Evolutionary conservation across 2,329 filamentous ascomycete genomes (phyloP).

Genomic region (Ramularia endophylla): DNA sequence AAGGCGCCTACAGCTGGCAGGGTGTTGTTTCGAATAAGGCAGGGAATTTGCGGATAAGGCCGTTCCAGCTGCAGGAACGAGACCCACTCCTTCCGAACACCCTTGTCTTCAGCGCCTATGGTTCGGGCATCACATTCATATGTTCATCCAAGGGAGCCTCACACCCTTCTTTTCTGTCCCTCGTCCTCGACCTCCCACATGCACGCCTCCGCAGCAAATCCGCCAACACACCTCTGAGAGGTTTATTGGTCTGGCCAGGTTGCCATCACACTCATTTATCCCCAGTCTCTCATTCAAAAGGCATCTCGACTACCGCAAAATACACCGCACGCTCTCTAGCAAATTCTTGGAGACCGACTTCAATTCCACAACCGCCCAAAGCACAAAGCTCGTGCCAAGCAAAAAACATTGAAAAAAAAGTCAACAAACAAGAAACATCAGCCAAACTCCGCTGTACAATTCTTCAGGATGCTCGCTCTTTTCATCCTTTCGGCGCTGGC

Average conservation of each 20-base stretch:
- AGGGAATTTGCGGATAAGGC: no score
- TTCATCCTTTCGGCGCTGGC: slow-evolving; percentile 20
- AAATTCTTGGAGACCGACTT: slow-evolving; percentile 5
- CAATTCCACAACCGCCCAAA: background rate
- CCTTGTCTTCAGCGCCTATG: no score
- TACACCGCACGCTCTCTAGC: slow-evolving; percentile 15
- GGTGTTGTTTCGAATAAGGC: no score
- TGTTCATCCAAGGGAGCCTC: no score
- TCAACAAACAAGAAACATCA: slow-evolving; percentile 2
- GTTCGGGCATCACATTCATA: no score
- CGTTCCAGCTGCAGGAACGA: background rate
- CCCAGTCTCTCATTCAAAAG: slow-evolving; percentile 19
- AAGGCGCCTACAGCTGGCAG: no score
- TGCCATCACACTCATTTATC: slow-evolving; percentile 22
- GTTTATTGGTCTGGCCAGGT: slow-evolving; percentile 19
- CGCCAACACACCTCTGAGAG: slow-evolving; percentile 22
- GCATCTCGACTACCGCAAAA: slow-evolving; percentile 16
- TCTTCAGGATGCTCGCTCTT: slow-evolving; percentile 14
- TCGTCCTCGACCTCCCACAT: slow-evolving; percentile 11
- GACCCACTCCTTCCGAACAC: background rate
- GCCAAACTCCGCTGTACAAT: background rate
- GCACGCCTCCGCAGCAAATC: slow-evolving; percentile 13
- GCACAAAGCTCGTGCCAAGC: slow-evolving; percentile 4
- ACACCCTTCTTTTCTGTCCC: background rate
- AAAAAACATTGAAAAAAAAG: slow-evolving; percentile 3